These are phyloP conservation scores for Ophiostoma angusticollis DNA, from an alignment of 2,329 filamentous ascomycete genomes.

Conservation along the genomic window DNA sequence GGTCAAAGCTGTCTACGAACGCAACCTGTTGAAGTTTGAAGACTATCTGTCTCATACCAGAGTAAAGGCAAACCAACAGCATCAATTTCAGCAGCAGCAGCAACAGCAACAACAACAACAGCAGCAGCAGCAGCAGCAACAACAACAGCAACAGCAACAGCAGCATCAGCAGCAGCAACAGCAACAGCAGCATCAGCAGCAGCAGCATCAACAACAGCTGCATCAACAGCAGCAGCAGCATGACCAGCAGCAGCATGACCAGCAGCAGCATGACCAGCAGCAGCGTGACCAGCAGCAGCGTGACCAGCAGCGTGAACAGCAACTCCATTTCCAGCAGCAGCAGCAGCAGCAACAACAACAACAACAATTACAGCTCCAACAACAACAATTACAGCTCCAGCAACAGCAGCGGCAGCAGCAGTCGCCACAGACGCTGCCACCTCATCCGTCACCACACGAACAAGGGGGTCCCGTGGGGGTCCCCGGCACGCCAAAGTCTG, in stretches of 20 bases:
- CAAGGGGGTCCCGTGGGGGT: slow-evolving; percentile 19
- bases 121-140: slow-evolving; percentile 23
- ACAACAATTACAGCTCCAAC: slow-evolving; percentile 28
- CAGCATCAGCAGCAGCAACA: slow-evolving; percentile 28
- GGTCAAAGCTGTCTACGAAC: slow-evolving; percentile 60
- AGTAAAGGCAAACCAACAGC: slow-evolving; percentile 39
- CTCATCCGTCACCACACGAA: slow-evolving; percentile 3
- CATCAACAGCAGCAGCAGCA: slow-evolving; percentile 18
- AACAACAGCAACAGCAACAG: slow-evolving; percentile 28
- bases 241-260: slow-evolving; percentile 15
- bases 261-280: slow-evolving; percentile 10
- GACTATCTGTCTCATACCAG: slow-evolving; percentile 47
- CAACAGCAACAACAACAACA: slow-evolving; percentile 9
- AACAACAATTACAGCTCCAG: slow-evolving; percentile 16
- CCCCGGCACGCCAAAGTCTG: slow-evolving; percentile 32
- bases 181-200: slow-evolving; percentile 22
- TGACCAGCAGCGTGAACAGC: slow-evolving; percentile 28
- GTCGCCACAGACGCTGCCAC: slow-evolving; percentile 7
- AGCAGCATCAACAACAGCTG: slow-evolving; percentile 28
- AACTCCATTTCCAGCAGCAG: slow-evolving; percentile 26
- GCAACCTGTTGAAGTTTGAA: slow-evolving; percentile 67
- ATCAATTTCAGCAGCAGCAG: slow-evolving; percentile 15
- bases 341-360: slow-evolving; percentile 23
- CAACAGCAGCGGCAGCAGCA: slow-evolving; percentile 15
- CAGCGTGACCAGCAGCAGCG: slow-evolving; percentile 24